A percentile compares a stretch with the other conserved stretches of the same genome.
Evolutionary conservation across 192 early-diverging fungal genomes (phyloP).

Genomic region (Linnemannia schmuckeri): DNA sequence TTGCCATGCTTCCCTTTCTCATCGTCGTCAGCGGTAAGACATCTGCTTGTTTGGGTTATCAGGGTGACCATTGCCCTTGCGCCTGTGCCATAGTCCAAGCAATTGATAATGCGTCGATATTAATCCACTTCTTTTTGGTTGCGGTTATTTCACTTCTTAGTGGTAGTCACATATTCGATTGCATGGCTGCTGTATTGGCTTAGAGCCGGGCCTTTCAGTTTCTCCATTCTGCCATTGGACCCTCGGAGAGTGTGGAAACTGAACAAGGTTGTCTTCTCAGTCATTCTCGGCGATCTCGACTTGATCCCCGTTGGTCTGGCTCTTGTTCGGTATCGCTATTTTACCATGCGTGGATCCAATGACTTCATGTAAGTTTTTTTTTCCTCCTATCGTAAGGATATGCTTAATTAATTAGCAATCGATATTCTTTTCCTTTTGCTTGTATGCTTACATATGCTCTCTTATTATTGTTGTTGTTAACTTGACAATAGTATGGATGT

Average conservation of each 20-base stretch:
- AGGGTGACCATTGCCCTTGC: neutral
- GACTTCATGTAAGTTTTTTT: conserved; percentile 15
- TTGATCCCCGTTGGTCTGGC: conserved; percentile 44
- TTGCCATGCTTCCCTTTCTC: conserved; percentile 46
- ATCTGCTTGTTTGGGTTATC: neutral
- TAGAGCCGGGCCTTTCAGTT: conserved; percentile 19
- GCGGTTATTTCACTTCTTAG: neutral
- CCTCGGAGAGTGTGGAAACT: conserved; percentile 37
- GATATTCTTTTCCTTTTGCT: neutral
- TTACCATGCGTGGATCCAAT: conserved; percentile 32
- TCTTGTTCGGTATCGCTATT: conserved; percentile 30
- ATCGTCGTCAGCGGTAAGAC: conserved; percentile 35
- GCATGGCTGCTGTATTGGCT: conserved; percentile 52
- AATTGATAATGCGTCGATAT: neutral
- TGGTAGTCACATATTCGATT: conserved; percentile 32
- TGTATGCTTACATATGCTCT: neutral
- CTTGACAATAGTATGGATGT: conserved; percentile 25
- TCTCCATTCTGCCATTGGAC: conserved; percentile 28
- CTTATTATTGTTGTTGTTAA: neutral
- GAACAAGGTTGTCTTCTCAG: conserved; percentile 37
- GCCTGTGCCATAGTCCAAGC: neutral
- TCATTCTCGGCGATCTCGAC: conserved; percentile 38
- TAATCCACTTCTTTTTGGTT: neutral
- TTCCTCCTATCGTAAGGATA: neutral
- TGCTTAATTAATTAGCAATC: neutral